Evolutionary conservation across 164 flowering plant genomes (phyloP).

Genomic region (Pachysandra terminalis): DNA sequence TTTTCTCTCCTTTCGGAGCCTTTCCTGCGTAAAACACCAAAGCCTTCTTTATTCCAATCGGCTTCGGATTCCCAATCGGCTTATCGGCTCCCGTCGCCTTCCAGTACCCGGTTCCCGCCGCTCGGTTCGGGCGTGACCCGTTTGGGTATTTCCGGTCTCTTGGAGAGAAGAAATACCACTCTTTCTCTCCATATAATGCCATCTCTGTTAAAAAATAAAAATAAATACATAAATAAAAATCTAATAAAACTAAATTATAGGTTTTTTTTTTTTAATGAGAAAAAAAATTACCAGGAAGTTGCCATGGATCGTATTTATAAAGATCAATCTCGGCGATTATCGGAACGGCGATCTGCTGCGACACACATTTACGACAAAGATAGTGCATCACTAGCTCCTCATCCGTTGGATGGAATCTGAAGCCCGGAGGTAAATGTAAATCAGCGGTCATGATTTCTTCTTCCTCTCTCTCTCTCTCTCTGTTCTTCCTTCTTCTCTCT

Average conservation of each 20-base stretch:
- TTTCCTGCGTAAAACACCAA: too few species aligned
- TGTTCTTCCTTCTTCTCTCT: not conserved
- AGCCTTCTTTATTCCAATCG: slow-evolving; percentile 23
- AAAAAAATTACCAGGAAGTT: slow-evolving; percentile 18
- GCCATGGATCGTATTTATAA: slow-evolving; percentile 14
- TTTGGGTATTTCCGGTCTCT: slow-evolving; percentile 25
- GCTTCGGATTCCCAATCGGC: slow-evolving; percentile 18
- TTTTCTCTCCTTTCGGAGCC: slow-evolving; percentile 12
- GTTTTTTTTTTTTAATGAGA: not conserved
- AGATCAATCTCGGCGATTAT: slow-evolving; percentile 22
- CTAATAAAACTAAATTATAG: not conserved
- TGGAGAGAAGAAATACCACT: slow-evolving; percentile 24
- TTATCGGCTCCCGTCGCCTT: slow-evolving; percentile 31
- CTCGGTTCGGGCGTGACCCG: slow-evolving; percentile 26
- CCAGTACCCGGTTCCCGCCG: slow-evolving; percentile 28
- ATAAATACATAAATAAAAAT: not conserved
- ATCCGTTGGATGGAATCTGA: too few species aligned
- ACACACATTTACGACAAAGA: slow-evolving; percentile 17
- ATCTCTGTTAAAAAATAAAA: slow-evolving; percentile 8
- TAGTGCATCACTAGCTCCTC: slow-evolving; percentile 18
- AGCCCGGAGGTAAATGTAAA: slow-evolving; percentile 18
- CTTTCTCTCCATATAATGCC: slow-evolving; percentile 23
- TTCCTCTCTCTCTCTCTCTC: not conserved
- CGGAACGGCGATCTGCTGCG: slow-evolving; percentile 19
- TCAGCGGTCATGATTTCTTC: slow-evolving; percentile 16